phyloP scores from a whole-genome alignment of 208 protist species.

The Leishmania gerbilli region DNA sequence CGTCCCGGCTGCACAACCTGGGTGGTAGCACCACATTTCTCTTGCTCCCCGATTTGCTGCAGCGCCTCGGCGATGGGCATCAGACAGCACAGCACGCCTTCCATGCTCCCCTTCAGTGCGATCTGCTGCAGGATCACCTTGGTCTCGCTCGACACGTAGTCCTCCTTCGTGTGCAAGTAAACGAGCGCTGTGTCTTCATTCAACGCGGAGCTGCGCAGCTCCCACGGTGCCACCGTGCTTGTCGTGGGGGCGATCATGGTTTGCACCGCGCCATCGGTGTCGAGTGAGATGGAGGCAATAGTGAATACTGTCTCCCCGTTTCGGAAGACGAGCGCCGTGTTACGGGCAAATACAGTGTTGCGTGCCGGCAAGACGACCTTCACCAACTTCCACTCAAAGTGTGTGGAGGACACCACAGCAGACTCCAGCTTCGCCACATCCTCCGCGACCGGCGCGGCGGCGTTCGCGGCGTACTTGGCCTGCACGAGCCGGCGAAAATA shows the following conservation, averaged over 20 bases:
- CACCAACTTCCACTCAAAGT: constrained; percentile 47
- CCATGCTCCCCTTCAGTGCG: constrained; percentile 20
- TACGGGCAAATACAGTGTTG: constrained; percentile 29
- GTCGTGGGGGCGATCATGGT: constrained; percentile 11
- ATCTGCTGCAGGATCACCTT: constrained; percentile 25
- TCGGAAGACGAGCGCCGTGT: constrained; percentile 32
- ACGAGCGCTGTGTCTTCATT: constrained; percentile 22
- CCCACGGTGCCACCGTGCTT: constrained; percentile 18
- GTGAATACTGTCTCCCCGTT: constrained; percentile 34
- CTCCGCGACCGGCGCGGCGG: not conserved
- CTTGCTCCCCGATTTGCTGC: constrained; percentile 25
- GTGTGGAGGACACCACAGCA: constrained; percentile 36
- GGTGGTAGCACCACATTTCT: constrained; percentile 8
- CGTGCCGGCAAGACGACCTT: constrained; percentile 43
- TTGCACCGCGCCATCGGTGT: constrained; percentile 27
- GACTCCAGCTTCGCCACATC: constrained; percentile 10
- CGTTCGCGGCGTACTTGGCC: constrained; percentile 37
- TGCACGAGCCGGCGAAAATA: constrained; percentile 61
- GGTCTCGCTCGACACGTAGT: constrained; percentile 1
- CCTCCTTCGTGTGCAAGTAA: constrained; percentile 25
- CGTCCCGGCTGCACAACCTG: not conserved
- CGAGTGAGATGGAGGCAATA: constrained; percentile 34
- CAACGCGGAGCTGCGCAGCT: constrained; percentile 8
- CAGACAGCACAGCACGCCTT: constrained; percentile 25
- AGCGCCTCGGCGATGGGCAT: constrained; percentile 32